A percentile compares a stretch with the other conserved stretches of the same genome.
phyloP scores from a whole-genome alignment of 169 alveolate species.

The Babesia sp. region DNA sequence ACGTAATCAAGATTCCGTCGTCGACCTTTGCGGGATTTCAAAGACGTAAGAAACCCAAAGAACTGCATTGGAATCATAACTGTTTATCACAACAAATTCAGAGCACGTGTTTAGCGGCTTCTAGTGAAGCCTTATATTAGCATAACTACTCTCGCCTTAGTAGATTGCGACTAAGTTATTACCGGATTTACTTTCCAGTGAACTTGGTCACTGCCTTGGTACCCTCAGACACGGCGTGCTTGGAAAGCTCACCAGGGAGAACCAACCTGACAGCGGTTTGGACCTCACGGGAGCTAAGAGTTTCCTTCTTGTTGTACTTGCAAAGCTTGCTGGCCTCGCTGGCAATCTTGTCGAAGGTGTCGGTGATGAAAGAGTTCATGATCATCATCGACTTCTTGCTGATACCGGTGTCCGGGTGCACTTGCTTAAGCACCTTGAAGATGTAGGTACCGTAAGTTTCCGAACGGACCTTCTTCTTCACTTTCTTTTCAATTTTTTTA shows the following conservation, averaged over 20 bases:
- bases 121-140: slow-evolving; percentile 75
- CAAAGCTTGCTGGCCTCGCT: slow-evolving; percentile 94
- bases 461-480: slow-evolving; percentile 70
- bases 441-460: slow-evolving; percentile 81
- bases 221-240: slow-evolving; percentile 99
- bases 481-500: slow-evolving; percentile 57
- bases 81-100: no score
- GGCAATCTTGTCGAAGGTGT: slow-evolving; percentile 94
- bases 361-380: slow-evolving; percentile 95
- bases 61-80: no score
- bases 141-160: slow-evolving; percentile 43
- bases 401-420: slow-evolving; percentile 96
- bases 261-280: slow-evolving; percentile 99
- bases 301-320: slow-evolving; percentile 93
- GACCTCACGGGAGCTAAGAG: slow-evolving; percentile 96
- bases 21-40: no score
- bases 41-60: no score
- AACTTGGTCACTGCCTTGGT: slow-evolving; percentile 99
- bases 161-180: slow-evolving; percentile 18
- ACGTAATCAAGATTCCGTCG: no score
- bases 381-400: slow-evolving; percentile 94
- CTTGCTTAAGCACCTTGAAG: slow-evolving; percentile 93
- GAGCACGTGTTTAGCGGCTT: no score
- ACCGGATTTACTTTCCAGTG: slow-evolving; percentile 81
- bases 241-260: slow-evolving; percentile 99